These are phyloP conservation scores for Sporisorium exsertum DNA, from an alignment of 1,284 basidiomycete species.

Conservation along the genomic window DNA sequence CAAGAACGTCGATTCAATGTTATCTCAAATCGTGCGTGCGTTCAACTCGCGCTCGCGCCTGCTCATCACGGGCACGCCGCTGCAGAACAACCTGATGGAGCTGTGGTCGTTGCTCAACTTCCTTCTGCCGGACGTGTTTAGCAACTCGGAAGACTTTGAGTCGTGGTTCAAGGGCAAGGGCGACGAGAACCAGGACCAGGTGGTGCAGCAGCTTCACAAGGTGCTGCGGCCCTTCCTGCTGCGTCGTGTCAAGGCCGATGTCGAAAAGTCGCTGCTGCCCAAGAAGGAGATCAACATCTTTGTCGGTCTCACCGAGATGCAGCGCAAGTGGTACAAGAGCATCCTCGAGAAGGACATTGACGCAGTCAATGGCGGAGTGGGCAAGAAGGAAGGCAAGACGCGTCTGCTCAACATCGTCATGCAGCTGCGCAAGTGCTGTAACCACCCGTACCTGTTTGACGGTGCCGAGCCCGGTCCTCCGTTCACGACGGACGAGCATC, in stretches of 20 bases:
- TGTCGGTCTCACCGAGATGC: conserved; percentile 97
- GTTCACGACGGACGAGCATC: conserved; percentile 97
- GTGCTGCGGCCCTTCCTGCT: conserved; percentile 94
- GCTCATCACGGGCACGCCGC: conserved; percentile 94
- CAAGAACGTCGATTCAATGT: conserved; percentile 97
- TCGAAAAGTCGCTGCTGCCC: conserved; percentile 94
- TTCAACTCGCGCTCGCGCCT: conserved; percentile 90
- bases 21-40: conserved; percentile 92
- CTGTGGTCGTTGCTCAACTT: conserved; percentile 96
- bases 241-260: conserved; percentile 94
- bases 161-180: conserved; percentile 78
- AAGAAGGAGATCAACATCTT: conserved; percentile 99
- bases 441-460: conserved; percentile 74
- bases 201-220: conserved; percentile 97
- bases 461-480: conserved; percentile 89
- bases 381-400: conserved; percentile 98
- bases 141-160: conserved; percentile 74
- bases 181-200: conserved; percentile 76
- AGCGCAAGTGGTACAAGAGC: conserved; percentile 83
- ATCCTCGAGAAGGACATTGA: conserved; percentile 99
- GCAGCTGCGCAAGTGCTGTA: conserved; percentile 80
- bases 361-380: conserved; percentile 80
- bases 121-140: conserved; percentile 71
- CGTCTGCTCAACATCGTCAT: conserved; percentile 98
- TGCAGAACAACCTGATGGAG: conserved; percentile 98